phyloP scores from a whole-genome alignment of 208 protist genomes.

The Leishmania gerbilli region DNA sequence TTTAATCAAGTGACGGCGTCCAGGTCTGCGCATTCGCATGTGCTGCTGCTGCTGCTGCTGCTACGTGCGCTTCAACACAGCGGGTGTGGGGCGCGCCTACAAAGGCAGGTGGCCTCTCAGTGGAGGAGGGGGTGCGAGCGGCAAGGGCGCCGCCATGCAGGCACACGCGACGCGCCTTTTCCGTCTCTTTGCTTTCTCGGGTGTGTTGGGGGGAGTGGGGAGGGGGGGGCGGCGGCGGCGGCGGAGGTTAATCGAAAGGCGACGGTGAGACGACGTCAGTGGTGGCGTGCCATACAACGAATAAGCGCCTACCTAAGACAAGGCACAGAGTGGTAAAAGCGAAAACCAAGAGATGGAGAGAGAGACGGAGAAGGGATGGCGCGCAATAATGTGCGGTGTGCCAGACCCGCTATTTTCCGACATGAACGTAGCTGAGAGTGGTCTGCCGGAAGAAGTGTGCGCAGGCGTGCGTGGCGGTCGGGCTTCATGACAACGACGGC shows the following conservation, averaged over 20 bases:
- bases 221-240: too few species aligned
- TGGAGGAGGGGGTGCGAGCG: neutral
- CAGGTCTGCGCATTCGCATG: neutral
- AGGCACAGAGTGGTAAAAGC: neutral
- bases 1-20: neutral
- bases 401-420: neutral
- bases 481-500: neutral
- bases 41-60: neutral
- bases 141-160: neutral
- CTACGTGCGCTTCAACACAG: neutral
- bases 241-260: too few species aligned
- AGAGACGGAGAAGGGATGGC: neutral
- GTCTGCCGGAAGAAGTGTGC: neutral
- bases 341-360: neutral
- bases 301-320: neutral
- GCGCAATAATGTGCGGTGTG: neutral
- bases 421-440: neutral
- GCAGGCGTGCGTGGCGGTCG: neutral
- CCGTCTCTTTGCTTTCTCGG: neutral
- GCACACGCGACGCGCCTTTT: neutral
- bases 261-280: neutral
- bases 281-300: neutral
- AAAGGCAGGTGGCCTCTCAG: neutral
- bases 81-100: neutral
- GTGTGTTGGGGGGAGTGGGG: too few species aligned